Evolutionary conservation across 2,329 filamentous ascomycete species (phyloP).

Genomic region (Stachybotrys chartarum): DNA sequence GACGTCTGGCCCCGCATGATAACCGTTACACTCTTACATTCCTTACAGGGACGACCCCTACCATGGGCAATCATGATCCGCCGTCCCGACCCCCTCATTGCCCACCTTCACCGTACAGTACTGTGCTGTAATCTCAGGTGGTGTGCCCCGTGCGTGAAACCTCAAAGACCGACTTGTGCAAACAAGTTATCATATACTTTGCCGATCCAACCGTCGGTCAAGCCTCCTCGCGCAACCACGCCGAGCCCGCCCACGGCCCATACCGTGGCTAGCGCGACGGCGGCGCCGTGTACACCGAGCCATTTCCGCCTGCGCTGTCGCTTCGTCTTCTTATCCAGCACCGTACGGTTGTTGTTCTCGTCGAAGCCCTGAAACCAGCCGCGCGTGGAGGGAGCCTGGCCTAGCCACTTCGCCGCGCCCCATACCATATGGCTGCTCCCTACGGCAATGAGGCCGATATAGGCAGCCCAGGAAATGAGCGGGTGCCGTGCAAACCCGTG

Average conservation of each 20-base stretch:
- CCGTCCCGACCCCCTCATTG: neutral
- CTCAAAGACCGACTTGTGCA: conserved; percentile 20
- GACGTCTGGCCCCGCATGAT: neutral
- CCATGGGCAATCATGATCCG: neutral
- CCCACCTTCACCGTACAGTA: too few species aligned
- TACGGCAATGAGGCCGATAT: conserved; percentile 57
- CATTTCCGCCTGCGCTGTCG: conserved; percentile 56
- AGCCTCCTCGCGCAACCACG: conserved; percentile 65
- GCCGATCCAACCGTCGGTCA: conserved; percentile 70
- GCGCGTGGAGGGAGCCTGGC: conserved; percentile 50
- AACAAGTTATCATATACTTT: conserved; percentile 68
- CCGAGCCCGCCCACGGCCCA: conserved; percentile 81
- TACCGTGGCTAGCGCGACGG: conserved; percentile 49
- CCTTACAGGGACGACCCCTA: neutral
- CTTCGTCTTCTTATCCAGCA: conserved; percentile 42
- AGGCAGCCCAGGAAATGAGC: conserved; percentile 58
- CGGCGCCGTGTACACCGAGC: conserved; percentile 63
- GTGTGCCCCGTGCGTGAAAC: neutral
- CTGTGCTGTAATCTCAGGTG: too few species aligned
- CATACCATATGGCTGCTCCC: conserved; percentile 75
- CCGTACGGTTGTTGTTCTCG: conserved; percentile 15
- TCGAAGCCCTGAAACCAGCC: conserved; percentile 36
- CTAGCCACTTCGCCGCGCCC: conserved; percentile 79
- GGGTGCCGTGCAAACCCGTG: conserved; percentile 77
- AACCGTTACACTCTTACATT: neutral